phyloP scores from a whole-genome alignment of 176 grass and related monocot species.

The Raddia distichophylla region DNA sequence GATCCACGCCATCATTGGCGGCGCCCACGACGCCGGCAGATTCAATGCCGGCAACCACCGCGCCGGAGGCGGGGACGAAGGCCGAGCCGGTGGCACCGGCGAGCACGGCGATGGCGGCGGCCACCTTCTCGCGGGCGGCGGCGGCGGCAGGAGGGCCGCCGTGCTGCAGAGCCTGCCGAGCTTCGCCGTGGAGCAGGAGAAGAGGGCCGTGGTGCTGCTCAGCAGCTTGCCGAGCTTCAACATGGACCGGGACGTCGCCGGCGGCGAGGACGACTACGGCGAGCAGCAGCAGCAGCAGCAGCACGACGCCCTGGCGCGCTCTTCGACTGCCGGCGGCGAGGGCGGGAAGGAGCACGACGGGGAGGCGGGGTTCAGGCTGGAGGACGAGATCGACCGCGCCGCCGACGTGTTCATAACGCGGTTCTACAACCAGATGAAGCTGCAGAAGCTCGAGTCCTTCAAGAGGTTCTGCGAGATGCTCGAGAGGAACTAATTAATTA shows the following conservation, averaged over 20 bases:
- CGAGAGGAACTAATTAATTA: slow-evolving; percentile 47
- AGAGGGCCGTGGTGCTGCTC: slow-evolving; percentile 59
- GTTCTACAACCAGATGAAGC: slow-evolving; percentile 84
- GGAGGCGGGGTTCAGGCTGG: slow-evolving; percentile 61
- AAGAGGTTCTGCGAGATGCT: slow-evolving; percentile 95
- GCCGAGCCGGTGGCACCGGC: neutral
- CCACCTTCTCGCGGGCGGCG: neutral
- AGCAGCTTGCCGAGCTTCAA: slow-evolving; percentile 56
- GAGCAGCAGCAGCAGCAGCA: neutral
- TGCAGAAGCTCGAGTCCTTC: slow-evolving; percentile 98
- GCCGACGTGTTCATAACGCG: slow-evolving; percentile 81
- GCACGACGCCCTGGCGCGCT: neutral
- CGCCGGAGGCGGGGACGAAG: neutral
- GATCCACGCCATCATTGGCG: slow-evolving; percentile 73
- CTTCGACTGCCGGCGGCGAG: slow-evolving; percentile 7
- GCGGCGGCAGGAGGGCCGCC: slow-evolving; percentile 44
- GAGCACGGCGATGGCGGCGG: neutral
- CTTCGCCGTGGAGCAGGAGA: slow-evolving; percentile 50
- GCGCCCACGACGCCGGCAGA: neutral
- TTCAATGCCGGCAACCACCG: neutral
- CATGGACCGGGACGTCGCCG: slow-evolving; percentile 28
- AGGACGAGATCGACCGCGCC: slow-evolving; percentile 76
- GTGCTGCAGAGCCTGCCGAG: slow-evolving; percentile 61
- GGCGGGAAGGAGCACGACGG: slow-evolving; percentile 42
- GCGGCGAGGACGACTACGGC: neutral